Evolutionary conservation across 163 green algal genomes (phyloP).

Genomic region (Prototheca cutis): DNA sequence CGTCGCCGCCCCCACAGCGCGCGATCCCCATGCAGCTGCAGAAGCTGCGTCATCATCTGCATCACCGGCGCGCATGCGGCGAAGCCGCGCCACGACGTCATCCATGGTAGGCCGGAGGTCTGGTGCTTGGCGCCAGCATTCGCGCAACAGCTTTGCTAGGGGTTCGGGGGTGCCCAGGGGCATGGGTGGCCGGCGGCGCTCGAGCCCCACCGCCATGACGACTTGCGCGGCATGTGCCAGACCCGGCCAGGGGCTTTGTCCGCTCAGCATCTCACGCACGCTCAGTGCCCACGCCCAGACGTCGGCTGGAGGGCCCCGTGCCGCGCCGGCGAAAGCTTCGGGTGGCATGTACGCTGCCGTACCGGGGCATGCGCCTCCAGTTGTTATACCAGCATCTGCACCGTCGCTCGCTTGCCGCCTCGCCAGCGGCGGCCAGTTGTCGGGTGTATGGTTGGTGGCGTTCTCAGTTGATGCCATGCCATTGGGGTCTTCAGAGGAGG

Average conservation of each 20-base stretch:
- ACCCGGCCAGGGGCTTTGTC: constrained; percentile 39
- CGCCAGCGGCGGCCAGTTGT: too few species aligned
- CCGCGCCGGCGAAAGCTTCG: constrained; percentile 30
- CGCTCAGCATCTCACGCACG: constrained; percentile 4
- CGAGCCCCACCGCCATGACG: constrained; percentile 28
- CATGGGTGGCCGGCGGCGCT: constrained; percentile 39
- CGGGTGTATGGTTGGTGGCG: too few species aligned
- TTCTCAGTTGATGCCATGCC: too few species aligned
- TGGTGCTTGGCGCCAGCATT: constrained; percentile 49
- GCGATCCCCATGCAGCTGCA: too few species aligned
- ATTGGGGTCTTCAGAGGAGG: too few species aligned
- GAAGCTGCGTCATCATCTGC: neutral
- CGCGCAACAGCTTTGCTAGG: constrained; percentile 38
- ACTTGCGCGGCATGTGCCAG: constrained; percentile 22
- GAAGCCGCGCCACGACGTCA: constrained; percentile 20
- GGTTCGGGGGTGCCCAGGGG: constrained; percentile 24
- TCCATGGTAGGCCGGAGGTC: constrained; percentile 33
- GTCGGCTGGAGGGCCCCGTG: constrained; percentile 7
- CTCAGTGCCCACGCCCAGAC: constrained; percentile 30
- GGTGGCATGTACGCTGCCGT: constrained; percentile 47
- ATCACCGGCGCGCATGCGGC: neutral
- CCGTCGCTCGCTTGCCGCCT: neutral
- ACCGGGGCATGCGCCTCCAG: constrained; percentile 25
- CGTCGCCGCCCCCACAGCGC: too few species aligned
- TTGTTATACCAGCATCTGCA: neutral